Evolutionary conservation across 164 flowering plant genomes (phyloP).

Genomic region (Platanus orientalis): DNA sequence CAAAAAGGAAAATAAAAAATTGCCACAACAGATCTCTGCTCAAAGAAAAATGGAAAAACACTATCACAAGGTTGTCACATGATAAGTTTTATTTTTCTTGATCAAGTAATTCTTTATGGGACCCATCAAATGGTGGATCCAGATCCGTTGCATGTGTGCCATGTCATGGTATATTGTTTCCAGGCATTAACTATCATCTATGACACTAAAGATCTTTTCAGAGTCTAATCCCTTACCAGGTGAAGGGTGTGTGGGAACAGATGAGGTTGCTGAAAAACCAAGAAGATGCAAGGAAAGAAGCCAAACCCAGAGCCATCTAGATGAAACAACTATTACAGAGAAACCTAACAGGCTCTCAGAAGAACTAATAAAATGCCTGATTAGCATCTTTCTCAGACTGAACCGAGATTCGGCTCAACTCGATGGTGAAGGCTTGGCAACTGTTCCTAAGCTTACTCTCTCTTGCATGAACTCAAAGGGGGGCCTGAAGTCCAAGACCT

Average conservation of each 20-base stretch:
- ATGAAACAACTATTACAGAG: conserved; percentile 19
- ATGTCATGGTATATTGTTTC: neutral
- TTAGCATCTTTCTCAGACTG: conserved; percentile 58
- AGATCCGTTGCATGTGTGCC: no score
- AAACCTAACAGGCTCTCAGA: conserved; percentile 71
- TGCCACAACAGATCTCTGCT: no score
- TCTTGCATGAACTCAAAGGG: conserved; percentile 64
- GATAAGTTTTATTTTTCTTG: no score
- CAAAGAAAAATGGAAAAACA: no score
- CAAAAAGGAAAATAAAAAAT: no score
- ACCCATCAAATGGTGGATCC: no score
- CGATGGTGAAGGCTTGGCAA: conserved; percentile 35
- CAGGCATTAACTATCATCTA: no score
- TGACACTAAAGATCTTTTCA: neutral
- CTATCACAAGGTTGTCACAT: no score
- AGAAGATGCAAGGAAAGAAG: conserved; percentile 17
- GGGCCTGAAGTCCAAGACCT: conserved; percentile 41
- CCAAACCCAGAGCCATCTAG: conserved; percentile 12
- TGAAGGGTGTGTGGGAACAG: conserved; percentile 20
- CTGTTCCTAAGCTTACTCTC: conserved; percentile 42
- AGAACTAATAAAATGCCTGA: conserved; percentile 66
- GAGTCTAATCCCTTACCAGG: neutral
- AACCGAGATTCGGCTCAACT: conserved; percentile 27
- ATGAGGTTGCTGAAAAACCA: conserved; percentile 22
- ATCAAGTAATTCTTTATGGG: no score